phyloP scores from a whole-genome alignment of 2,329 filamentous ascomycete genomes.

The Orbilia blumenaviensis region DNA sequence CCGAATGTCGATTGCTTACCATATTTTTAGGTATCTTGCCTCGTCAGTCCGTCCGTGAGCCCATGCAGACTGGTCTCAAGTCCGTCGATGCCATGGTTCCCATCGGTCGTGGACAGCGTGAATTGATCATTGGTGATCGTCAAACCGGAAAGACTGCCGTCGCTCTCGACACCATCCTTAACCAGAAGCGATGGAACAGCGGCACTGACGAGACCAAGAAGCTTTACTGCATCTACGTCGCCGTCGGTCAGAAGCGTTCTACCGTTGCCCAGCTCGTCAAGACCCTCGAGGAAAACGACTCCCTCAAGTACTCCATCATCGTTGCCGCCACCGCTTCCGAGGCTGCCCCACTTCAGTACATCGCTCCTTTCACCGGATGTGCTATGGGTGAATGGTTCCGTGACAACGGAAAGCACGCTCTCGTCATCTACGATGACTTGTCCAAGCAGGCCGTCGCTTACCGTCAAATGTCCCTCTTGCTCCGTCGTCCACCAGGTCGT shows the following conservation, averaged over 20 bases:
- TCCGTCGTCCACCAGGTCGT: constrained; percentile 97
- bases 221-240: constrained; percentile 99
- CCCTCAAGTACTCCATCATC: constrained; percentile 96
- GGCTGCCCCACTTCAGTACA: constrained; percentile 91
- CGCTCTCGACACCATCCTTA: constrained; percentile 95
- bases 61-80: constrained; percentile 99
- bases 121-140: constrained; percentile 99
- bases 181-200: constrained; percentile 99
- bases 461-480: constrained; percentile 97
- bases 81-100: constrained; percentile 99
- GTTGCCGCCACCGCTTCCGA: constrained; percentile 97
- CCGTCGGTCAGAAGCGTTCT: constrained; percentile 98
- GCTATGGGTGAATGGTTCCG: constrained; percentile 78
- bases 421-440: constrained; percentile 93
- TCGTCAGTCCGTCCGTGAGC: constrained; percentile 95
- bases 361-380: constrained; percentile 87
- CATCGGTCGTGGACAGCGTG: constrained; percentile 99
- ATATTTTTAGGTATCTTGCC: constrained; percentile 75
- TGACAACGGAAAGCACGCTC: constrained; percentile 85
- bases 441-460: constrained; percentile 98
- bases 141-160: constrained; percentile 99
- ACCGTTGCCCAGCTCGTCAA: constrained; percentile 99
- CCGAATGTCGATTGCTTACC: constrained; percentile 9
- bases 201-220: constrained; percentile 90
- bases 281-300: constrained; percentile 99